Conservation (phyloP, 257 asterid genomes). For the Verbena officinalis region DNA sequence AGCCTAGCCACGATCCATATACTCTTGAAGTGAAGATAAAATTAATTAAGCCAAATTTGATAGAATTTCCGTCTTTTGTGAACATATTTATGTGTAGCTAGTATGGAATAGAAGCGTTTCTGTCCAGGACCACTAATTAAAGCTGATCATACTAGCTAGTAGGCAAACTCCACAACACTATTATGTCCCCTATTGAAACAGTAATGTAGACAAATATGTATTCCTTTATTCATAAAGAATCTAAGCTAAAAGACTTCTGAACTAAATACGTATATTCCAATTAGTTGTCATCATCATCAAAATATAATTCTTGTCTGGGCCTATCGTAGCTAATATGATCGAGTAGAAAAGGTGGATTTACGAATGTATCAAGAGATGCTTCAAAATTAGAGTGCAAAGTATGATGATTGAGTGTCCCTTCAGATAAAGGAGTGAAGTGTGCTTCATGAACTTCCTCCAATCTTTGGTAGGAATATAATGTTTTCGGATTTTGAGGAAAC, state of each 20-base stretch:
- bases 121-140: neutral
- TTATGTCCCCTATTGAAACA: too few species aligned
- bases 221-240: neutral
- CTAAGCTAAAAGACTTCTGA: slow-evolving; percentile 19
- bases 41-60: neutral
- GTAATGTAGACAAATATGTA: slow-evolving; percentile 3
- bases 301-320: slow-evolving; percentile 34
- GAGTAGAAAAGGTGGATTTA: slow-evolving; percentile 43
- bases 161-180: neutral
- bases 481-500: slow-evolving; percentile 40
- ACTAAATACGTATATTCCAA: slow-evolving; percentile 35
- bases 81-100: neutral
- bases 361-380: slow-evolving; percentile 32
- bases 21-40: neutral
- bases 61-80: neutral
- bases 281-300: slow-evolving; percentile 36
- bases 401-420: slow-evolving; percentile 31
- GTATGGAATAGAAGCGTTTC: neutral
- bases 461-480: slow-evolving; percentile 21
- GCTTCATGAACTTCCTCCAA: slow-evolving; percentile 35
- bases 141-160: neutral
- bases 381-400: slow-evolving; percentile 33
- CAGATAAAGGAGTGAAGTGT: slow-evolving; percentile 21
- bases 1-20: slow-evolving; percentile 16
- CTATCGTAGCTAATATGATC: slow-evolving; percentile 40